Base-by-base conservation (phyloP, 371 early-diverging fungal species). In the Apophysomyces ossiformis region DNA sequence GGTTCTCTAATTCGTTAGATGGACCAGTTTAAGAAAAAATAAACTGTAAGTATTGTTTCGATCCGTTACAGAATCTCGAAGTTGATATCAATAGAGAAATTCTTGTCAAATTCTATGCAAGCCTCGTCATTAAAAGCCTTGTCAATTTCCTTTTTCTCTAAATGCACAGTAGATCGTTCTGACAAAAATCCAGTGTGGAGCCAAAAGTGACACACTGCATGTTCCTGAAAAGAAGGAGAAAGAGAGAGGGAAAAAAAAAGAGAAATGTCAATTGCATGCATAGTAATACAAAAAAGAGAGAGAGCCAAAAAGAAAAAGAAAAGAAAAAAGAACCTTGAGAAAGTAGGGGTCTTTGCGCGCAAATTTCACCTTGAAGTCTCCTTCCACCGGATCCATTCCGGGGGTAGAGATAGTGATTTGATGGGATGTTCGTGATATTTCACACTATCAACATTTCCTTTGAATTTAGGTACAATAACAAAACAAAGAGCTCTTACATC, bases 101-200 rank as follows among this genome's bases (percentile, higher is more conserved):
- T 58, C 9, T 46, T 8, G 12, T 65, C 62, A 56, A 77, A 73
- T 36, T 73, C 67, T 15, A 60, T 61, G 37, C 66, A 65, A 1
- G 37, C 13, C 12, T 56, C 57, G 38, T 79, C 76, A 43, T 61
- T 59, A 39, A 57, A 60, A 8, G 78, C 76, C 7, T 69, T 37
- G 41, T 81, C 81, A 11, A 81, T 67, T 12, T 83, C 74, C 59
- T 68, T 9, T 73, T 85, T 77, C 64, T 72, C 41, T 26, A 86
- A 60, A 44, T 63, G 39, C 62, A 86, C 21, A 38, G 66, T 38
- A 61, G 71, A 56, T 66, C 62, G 39, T 62, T 58, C 2, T 11
- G 65, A 58, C 21, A 86, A 64, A 58, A 89, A 88, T 1, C 71
- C 64, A 7, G 87, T 71, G 54, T 89, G 86, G 45, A 89, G 64